Base-by-base conservation (phyloP, 768 basidiomycete species). In the Exsudoporus frostii region DNA sequence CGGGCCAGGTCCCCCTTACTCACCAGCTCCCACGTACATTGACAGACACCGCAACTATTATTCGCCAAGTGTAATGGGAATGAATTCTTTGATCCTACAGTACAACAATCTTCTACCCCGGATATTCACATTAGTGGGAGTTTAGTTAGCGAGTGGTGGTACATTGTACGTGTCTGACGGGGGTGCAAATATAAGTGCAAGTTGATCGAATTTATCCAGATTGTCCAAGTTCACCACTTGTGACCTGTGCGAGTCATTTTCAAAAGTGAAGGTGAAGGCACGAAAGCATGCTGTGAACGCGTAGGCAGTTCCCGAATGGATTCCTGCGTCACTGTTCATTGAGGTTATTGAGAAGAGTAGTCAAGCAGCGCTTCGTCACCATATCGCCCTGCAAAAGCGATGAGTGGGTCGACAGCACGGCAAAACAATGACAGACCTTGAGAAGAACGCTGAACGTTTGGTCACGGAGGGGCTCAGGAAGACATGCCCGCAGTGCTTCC, bases 291-390 rank as follows among this genome's bases (percentile, higher is more conserved):
- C n/a, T 17, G 49, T 39, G 43, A 45, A 48, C 37, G 38, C 50
- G 51, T 20, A 39, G 44, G 34, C 25, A 43, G 45, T 40, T 19
- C 39, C 38, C 41, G 24, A 22, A 27, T 33, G 32, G 15, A 24
- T 24, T 29, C 13, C 29, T 27, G 39, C 17, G 17, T 69, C 48
- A 86, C 55, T 82, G 78, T 68, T 90, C 89, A 58, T 85, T 86
- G 58, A 96, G 76, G 70, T 96, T 94, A 71, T 92, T 88, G 54
- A 95, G 79, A 30, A 96, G 79, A 30, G 92, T 94, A 43, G 90
- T 90, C 54, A 96, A 78, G 71, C 92, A 95, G 64, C 92, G 82
- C 75, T 95, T 96, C 25, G 97, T 99, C 59, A 98, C 97, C 86
- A 96, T 92, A 65, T 99, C 97, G 45, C 94, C 94, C 90, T 92